Conservation (phyloP, 495 filamentous ascomycete genomes). For the Antarctomyces pellizariae region DNA sequence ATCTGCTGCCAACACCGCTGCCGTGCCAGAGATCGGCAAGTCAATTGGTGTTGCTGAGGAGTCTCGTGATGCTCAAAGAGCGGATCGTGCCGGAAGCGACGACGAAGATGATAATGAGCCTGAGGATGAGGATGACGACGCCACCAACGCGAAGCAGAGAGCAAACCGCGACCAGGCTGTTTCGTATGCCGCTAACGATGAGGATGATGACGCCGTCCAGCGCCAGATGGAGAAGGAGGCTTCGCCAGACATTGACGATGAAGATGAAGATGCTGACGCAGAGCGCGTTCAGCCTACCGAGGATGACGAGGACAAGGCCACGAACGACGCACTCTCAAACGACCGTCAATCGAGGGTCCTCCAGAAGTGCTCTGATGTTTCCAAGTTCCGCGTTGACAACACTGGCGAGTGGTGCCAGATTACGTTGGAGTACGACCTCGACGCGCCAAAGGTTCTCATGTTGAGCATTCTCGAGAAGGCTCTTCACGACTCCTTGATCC, state of each 20-base stretch:
- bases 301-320: conserved; percentile 17
- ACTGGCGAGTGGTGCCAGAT: conserved; percentile 55
- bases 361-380: conserved; percentile 36
- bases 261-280: conserved; percentile 32
- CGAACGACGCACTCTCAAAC: conserved; percentile 19
- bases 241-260: conserved; percentile 23
- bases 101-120: conserved; percentile 44
- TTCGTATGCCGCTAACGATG: conserved; percentile 78
- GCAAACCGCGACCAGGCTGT: conserved; percentile 56
- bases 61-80: conserved; percentile 17
- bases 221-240: conserved; percentile 27
- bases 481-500: conserved; percentile 54
- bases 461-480: conserved; percentile 68
- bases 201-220: conserved; percentile 63
- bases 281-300: conserved; percentile 21
- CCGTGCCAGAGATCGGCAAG: conserved; percentile 61
- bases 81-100: conserved; percentile 21
- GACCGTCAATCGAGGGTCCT: conserved; percentile 43
- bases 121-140: conserved; percentile 66
- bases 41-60: conserved; percentile 48
- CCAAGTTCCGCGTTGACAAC: conserved; percentile 56
- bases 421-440: conserved; percentile 58
- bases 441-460: conserved; percentile 78
- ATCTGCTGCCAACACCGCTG: conserved; percentile 27
- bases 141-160: conserved; percentile 51